Evolutionary conservation across 352 stramenopile species (phyloP).

Genomic region (Globisporangium orthogonon): DNA sequence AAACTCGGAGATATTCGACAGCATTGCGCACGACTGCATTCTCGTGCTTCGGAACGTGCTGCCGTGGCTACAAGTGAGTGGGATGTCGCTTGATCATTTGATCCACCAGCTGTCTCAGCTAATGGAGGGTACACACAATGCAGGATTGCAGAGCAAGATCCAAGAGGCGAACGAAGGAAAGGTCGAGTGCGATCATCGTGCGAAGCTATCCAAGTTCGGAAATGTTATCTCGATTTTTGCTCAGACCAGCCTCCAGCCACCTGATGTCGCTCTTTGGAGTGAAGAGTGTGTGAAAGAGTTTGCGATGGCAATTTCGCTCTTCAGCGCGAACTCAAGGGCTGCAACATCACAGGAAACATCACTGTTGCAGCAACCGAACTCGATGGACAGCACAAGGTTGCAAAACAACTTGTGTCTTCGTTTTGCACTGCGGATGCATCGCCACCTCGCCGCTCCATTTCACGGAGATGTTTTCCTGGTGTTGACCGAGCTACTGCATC

Average conservation of each 20-base stretch:
- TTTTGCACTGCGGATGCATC: slow-evolving; percentile 53
- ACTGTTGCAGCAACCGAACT: background rate
- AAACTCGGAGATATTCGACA: slow-evolving; percentile 15
- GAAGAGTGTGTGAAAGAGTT: slow-evolving; percentile 59
- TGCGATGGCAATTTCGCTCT: slow-evolving; percentile 28
- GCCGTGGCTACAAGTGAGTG: slow-evolving; percentile 22
- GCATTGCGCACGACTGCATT: slow-evolving; percentile 32
- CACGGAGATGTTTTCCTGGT: slow-evolving; percentile 55
- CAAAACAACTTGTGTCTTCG: slow-evolving; percentile 27
- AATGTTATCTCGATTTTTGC: slow-evolving; percentile 1
- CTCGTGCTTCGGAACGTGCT: slow-evolving; percentile 44
- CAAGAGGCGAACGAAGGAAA: no score
- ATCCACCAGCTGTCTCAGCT: slow-evolving; percentile 9
- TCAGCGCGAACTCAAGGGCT: background rate
- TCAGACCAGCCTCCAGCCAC: slow-evolving; percentile 18
- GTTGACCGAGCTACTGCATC: slow-evolving; percentile 43
- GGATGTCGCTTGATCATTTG: slow-evolving; percentile 8
- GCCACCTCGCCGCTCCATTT: slow-evolving; percentile 38
- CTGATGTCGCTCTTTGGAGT: slow-evolving; percentile 33
- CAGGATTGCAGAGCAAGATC: background rate
- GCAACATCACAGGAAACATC: background rate
- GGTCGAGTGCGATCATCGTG: background rate
- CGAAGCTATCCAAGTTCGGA: slow-evolving; percentile 14
- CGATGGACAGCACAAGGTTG: slow-evolving; percentile 1
- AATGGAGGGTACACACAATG: background rate